Base-by-base conservation (phyloP, 495 filamentous ascomycete genomes). In the Saxispiralis lemnorum region DNA sequence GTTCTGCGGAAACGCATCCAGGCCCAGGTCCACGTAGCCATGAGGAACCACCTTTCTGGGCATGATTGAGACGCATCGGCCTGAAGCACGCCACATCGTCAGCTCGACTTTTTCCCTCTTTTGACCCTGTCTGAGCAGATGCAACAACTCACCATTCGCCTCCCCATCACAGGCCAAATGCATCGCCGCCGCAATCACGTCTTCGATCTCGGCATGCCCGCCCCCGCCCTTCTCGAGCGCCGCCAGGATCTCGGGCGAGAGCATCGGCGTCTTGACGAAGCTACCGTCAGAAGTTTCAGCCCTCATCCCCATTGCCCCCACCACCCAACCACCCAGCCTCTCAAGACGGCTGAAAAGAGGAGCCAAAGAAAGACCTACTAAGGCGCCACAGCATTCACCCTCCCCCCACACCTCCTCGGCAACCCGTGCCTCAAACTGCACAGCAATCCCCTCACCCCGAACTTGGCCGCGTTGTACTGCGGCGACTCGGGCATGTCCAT, bases 31-130 rank as follows among this genome's bases (percentile, higher is more conserved):
- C 40, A 35, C 24, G 14, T 34, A 43, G 7, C 40, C 40, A 15
- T 43, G n/a, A 7, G 40, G 28, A 7, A 17, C 28, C 3, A 43
- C 13, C 14, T 35, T 20, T 10, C 31, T 28, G 7, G 40, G 30
- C 14, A 43, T 6, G 12, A 34, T 20, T 2, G 40, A 28, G 30
- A 14, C 14, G 2, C 15, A 16, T 15, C 83, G 40, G 5, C 40
- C 40, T 43, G 14, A 4, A 4, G 34, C 34, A 35, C 2, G 9
- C 2, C 39, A 30, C 2, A 31, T 11, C n/a, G 39, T 41, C 24
- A 41, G 39, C 36, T 20, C 36, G 24, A 4, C 24, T 9, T 5
- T 28, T 28, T 4, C 9, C 24, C 24, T 28, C 24, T 28, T 28
- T 28, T 28, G n/a, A n/a, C n/a, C n/a, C n/a, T n/a, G n/a, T 28